Conservation (phyloP, 164 flowering plant genomes). For the Vitis rupestris region DNA sequence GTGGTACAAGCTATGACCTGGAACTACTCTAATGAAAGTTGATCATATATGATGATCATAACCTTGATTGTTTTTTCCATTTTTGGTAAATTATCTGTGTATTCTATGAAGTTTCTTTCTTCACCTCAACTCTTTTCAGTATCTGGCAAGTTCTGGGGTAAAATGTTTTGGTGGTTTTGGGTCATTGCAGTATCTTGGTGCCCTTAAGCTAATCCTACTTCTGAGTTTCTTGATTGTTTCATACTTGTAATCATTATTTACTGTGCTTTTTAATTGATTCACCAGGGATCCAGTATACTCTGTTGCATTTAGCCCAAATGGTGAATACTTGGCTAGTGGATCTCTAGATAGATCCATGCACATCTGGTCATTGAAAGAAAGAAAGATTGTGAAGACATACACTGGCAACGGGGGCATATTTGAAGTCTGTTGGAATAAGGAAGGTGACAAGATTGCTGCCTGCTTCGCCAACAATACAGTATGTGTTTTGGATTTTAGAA, state of each 20-base stretch:
- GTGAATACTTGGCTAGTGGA: conserved; percentile 87
- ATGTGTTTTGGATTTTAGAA: conserved; percentile 83
- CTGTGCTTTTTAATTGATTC: conserved; percentile 1
- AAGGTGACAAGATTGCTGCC: conserved; percentile 88
- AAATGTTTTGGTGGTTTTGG: too few relatives aligned
- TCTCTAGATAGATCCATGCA: conserved; percentile 80
- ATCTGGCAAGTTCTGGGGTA: too few relatives aligned
- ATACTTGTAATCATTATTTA: too few relatives aligned
- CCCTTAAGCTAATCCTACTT: too few relatives aligned
- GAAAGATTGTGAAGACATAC: conserved; percentile 81
- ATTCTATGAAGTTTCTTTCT: too few relatives aligned
- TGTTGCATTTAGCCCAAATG: conserved; percentile 91
- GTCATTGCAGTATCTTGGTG: too few relatives aligned
- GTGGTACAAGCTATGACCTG: too few relatives aligned
- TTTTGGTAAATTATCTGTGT: too few relatives aligned
- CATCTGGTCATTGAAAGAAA: conserved; percentile 86
- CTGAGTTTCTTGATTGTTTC: not conserved
- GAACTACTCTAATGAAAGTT: too few relatives aligned
- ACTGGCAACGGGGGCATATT: conserved; percentile 83
- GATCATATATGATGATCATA: too few relatives aligned
- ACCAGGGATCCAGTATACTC: conserved; percentile 91
- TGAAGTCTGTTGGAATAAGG: conserved; percentile 97
- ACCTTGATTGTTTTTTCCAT: too few relatives aligned
- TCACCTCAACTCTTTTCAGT: too few relatives aligned
- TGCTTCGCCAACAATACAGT: conserved; percentile 83